Evolutionary conservation across 2,329 filamentous ascomycete genomes (phyloP), one percentile per base, ranked within the genome.

Genomic region (Lasiodiplodia gonubiensis): DNA sequence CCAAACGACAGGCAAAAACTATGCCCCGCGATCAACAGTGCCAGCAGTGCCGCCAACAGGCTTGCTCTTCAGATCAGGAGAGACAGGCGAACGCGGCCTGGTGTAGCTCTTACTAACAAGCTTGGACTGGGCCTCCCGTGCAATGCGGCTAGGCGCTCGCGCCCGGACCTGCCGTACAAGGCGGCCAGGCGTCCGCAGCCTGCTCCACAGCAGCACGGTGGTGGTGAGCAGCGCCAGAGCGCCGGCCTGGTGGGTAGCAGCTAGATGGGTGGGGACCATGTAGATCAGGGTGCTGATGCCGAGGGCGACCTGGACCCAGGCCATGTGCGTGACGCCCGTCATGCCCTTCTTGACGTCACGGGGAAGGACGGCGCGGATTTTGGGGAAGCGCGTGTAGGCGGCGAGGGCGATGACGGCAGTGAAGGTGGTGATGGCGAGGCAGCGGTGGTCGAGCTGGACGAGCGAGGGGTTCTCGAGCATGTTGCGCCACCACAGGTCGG

Each of bases 401-500:
- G 90, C 96, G 11, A 99, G 85, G 4, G 88, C 85, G 71, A 97
- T 82, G 69, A 98, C 88, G 70, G 91, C 86, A 64, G 88, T 90
- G 79, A 97, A 97, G 0, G 94, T 97, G 18, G 92, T 93, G 55
- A 90, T 92, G 68, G 95, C 96, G 42, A 98, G 86, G 72, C 97
- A 92, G 53, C 96, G 90, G 83, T 99, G 95, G 80, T 99, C 92
- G 53, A 99, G 88, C 82, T 99, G 96, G 2, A 98, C 96, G 30
- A 96, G 88, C 18, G 92, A 94, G 3, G 95, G 96, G 82, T 99
- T 99, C 84, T 98, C 95, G 39, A 98, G 89, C 85, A 96, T 91
- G 81, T 99, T 99, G 75, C 95, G 90, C 95, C 95, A 99, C 89
- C 91, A 93, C 21, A 98, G 84, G 75, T 99, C 96, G 14, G 89